These are phyloP conservation scores for Chionographis japonica DNA, from an alignment of 106 monocot species.

Conservation along the genomic window DNA sequence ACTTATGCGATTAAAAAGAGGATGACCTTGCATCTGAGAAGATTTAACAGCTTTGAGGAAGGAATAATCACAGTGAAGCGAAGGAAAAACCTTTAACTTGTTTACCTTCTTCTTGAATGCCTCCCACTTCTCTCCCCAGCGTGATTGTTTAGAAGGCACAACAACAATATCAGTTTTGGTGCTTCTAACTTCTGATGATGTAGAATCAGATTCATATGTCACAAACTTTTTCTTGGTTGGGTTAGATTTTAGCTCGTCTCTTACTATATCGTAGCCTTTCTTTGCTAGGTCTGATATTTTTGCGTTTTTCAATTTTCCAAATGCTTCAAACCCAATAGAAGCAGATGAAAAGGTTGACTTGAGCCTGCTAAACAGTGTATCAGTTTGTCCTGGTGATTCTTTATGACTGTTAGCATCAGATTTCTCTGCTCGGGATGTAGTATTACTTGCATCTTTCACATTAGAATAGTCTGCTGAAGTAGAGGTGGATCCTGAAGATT, in stretches of 20 bases:
- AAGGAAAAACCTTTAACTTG: too few relatives aligned
- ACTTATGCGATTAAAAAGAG: slow-evolving; percentile 63
- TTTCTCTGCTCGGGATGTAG: slow-evolving; percentile 21
- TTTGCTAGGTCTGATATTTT: slow-evolving; percentile 66
- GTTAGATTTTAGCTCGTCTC: slow-evolving; percentile 69
- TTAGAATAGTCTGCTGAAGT: slow-evolving; percentile 17
- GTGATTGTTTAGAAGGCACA: slow-evolving; percentile 66
- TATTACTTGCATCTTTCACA: slow-evolving; percentile 17
- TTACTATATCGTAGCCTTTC: slow-evolving; percentile 73
- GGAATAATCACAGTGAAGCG: background rate
- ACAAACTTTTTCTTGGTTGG: slow-evolving; percentile 39
- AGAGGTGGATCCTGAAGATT: slow-evolving; percentile 22
- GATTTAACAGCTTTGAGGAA: background rate
- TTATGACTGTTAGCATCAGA: slow-evolving; percentile 20
- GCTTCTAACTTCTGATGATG: slow-evolving; percentile 56
- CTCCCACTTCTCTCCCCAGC: slow-evolving; percentile 84
- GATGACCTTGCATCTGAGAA: slow-evolving; percentile 78
- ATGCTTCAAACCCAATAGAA: slow-evolving; percentile 54
- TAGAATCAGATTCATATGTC: slow-evolving; percentile 31
- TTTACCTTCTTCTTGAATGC: slow-evolving; percentile 83
- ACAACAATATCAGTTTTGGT: slow-evolving; percentile 80
- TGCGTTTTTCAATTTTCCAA: slow-evolving; percentile 58
- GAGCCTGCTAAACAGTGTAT: slow-evolving; percentile 48
- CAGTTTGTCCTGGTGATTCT: slow-evolving; percentile 38
- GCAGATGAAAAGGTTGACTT: slow-evolving; percentile 52